Percentiles rank a stretch among this genome's conserved stretches.
phyloP scores from a whole-genome alignment of 2,329 filamentous ascomycete genomes.

The Rutstroemia sp. region DNA sequence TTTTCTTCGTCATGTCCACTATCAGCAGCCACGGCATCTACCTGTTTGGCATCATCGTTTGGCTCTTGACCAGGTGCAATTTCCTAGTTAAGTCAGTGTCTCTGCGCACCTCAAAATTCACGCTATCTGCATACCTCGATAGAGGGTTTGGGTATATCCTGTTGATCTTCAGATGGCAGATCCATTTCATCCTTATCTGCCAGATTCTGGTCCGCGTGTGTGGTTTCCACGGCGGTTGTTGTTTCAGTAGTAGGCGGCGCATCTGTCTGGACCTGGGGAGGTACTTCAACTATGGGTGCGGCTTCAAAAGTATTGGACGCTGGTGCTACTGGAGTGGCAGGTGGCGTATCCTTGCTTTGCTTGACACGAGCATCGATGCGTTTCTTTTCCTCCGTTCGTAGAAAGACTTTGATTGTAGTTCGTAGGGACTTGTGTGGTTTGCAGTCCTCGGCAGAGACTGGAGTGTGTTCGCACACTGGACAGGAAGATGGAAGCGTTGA shows the following conservation, averaged over 20 bases:
- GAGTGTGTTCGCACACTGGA: conserved; percentile 87
- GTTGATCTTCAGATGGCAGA: conserved; percentile 20
- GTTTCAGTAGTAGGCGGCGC: conserved; percentile 7
- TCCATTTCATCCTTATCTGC: conserved; percentile 10
- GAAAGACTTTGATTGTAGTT: conserved; percentile 83
- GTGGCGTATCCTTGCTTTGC: conserved; percentile 32
- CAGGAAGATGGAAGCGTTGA: conserved; percentile 69
- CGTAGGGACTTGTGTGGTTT: conserved; percentile 85
- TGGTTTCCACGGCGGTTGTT: conserved; percentile 7
- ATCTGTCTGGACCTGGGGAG: neutral
- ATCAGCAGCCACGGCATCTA: conserved; percentile 11
- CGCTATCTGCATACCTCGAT: conserved; percentile 29
- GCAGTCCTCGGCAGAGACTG: conserved; percentile 78
- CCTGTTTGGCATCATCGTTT: conserved; percentile 17
- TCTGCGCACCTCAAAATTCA: neutral
- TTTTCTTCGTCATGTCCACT: conserved; percentile 12
- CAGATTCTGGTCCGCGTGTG: conserved; percentile 9
- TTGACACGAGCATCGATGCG: conserved; percentile 55
- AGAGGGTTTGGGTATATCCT: conserved; percentile 32
- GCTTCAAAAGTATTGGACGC: conserved; percentile 18
- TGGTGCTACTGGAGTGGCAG: conserved; percentile 23
- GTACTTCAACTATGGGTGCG: neutral
- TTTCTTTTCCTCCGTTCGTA: conserved; percentile 89
- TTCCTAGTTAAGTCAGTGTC: conserved; percentile 24
- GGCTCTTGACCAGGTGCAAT: conserved; percentile 29